These are phyloP conservation scores for Aspergillus sp. DNA, from an alignment of 2,329 filamentous ascomycete genomes.

Conservation along the genomic window DNA sequence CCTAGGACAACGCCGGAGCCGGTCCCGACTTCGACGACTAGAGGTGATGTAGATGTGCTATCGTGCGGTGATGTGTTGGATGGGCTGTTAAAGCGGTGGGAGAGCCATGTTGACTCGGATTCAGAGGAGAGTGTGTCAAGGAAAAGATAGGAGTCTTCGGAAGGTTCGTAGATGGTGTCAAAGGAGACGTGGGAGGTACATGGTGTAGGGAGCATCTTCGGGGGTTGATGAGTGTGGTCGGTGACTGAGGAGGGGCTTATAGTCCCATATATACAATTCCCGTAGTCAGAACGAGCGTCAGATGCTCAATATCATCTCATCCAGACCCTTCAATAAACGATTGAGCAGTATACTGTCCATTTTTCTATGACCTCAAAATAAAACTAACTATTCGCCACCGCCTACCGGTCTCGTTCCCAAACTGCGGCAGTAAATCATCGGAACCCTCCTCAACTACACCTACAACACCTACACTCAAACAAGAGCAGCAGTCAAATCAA, in stretches of 20 bases:
- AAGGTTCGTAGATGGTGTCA: constrained; percentile 84
- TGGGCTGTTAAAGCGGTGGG: constrained; percentile 48
- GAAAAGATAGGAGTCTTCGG: constrained; percentile 91
- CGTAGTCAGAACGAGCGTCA: too few relatives aligned
- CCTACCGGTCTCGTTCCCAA: constrained; percentile 9
- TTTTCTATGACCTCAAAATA: too few relatives aligned
- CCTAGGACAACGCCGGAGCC: constrained; percentile 92
- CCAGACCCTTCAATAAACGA: too few relatives aligned
- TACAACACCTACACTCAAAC: background rate
- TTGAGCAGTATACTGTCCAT: too few relatives aligned
- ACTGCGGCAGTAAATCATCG: constrained; percentile 7
- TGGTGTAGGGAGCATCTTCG: constrained; percentile 79
- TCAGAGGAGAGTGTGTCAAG: constrained; percentile 79
- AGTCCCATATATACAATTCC: background rate
- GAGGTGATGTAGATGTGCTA: constrained; percentile 34
- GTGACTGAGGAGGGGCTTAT: background rate
- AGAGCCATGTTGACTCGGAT: constrained; percentile 63
- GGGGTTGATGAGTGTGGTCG: background rate
- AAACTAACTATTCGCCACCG: constrained; percentile 12
- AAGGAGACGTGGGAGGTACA: constrained; percentile 88
- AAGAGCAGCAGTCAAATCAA: background rate
- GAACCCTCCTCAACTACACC: background rate
- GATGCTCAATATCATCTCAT: too few relatives aligned
- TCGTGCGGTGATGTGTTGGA: background rate
- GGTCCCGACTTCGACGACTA: constrained; percentile 79